Evolutionary conservation across 805 yeast species (phyloP).

Genomic region (Saccharomycopsis lassenensis): DNA sequence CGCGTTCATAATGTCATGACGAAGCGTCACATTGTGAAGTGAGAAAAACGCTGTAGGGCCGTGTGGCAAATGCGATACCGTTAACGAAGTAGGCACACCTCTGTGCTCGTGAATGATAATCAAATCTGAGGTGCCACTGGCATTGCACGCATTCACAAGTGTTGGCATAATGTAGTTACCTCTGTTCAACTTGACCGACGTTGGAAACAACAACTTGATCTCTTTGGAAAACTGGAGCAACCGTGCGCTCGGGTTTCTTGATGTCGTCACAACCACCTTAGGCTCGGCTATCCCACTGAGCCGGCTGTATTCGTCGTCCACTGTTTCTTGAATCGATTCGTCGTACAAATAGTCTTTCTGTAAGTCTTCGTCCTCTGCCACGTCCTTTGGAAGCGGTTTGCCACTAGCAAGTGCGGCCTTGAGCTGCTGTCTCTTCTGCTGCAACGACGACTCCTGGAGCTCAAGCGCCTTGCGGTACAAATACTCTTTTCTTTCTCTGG

Average conservation of each 20-base stretch:
- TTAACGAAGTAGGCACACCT: conserved; percentile 93
- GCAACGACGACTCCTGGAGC: conserved; percentile 76
- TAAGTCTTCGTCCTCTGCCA: conserved; percentile 76
- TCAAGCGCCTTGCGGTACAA: conserved; percentile 81
- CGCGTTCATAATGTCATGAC: conserved; percentile 80
- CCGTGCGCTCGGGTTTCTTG: conserved; percentile 81
- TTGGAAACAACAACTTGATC: conserved; percentile 79
- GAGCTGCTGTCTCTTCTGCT: conserved; percentile 77
- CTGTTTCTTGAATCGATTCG: conserved; percentile 48
- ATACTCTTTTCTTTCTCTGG: conserved; percentile 93
- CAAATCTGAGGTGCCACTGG: conserved; percentile 74
- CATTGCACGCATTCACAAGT: conserved; percentile 71
- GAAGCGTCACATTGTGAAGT: conserved; percentile 82
- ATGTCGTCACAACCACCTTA: conserved; percentile 82
- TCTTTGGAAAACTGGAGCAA: conserved; percentile 90
- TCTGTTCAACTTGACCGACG: conserved; percentile 78
- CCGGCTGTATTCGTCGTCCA: conserved; percentile 85
- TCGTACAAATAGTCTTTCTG: conserved; percentile 81
- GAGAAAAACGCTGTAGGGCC: conserved; percentile 96
- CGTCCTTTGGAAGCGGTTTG: conserved; percentile 77
- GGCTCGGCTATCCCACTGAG: conserved; percentile 87
- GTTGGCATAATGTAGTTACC: conserved; percentile 86
- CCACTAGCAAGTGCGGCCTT: conserved; percentile 87
- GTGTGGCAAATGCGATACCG: conserved; percentile 92
- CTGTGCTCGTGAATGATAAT: conserved; percentile 89